A percentile compares a stretch with the other conserved stretches of the same genome.
Evolutionary conservation across 2,329 filamentous ascomycete species (phyloP).

Genomic region (Epichloe typhina): DNA sequence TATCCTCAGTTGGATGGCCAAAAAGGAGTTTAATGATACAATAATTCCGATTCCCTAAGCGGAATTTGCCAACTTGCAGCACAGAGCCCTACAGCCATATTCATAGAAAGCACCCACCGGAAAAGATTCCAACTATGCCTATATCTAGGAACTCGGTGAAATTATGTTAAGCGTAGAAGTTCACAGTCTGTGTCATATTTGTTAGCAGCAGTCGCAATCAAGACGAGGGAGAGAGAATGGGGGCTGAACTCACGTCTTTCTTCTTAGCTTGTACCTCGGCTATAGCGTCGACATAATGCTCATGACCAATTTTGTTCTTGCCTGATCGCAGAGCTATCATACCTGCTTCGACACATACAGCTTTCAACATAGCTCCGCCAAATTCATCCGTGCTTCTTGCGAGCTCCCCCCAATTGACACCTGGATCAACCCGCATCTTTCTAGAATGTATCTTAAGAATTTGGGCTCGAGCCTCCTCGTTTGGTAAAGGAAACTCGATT

Average conservation of each 20-base stretch:
- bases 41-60: not conserved
- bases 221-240: no score
- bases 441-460: conserved; percentile 95
- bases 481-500: conserved; percentile 96
- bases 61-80: not conserved
- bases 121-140: not conserved
- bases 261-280: conserved; percentile 91
- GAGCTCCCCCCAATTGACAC: conserved; percentile 90
- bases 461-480: conserved; percentile 93
- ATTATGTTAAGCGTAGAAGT: conserved; percentile 34
- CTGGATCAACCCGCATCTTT: conserved; percentile 93
- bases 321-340: conserved; percentile 96
- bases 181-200: conserved; percentile 34
- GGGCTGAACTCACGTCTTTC: conserved; percentile 55
- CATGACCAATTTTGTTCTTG: conserved; percentile 92
- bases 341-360: conserved; percentile 94
- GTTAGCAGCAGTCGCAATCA: conserved; percentile 1
- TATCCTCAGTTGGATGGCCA: not conserved
- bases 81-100: not conserved
- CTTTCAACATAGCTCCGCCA: conserved; percentile 93
- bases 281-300: conserved; percentile 98
- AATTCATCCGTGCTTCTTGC: conserved; percentile 97
- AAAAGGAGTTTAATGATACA: not conserved
- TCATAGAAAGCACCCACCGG: not conserved
- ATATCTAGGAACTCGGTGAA: not conserved